Evolutionary conservation across 2,329 filamentous ascomycete species (phyloP), one percentile per base, ranked within the genome.

Genomic region (Fusarium lyarnte): DNA sequence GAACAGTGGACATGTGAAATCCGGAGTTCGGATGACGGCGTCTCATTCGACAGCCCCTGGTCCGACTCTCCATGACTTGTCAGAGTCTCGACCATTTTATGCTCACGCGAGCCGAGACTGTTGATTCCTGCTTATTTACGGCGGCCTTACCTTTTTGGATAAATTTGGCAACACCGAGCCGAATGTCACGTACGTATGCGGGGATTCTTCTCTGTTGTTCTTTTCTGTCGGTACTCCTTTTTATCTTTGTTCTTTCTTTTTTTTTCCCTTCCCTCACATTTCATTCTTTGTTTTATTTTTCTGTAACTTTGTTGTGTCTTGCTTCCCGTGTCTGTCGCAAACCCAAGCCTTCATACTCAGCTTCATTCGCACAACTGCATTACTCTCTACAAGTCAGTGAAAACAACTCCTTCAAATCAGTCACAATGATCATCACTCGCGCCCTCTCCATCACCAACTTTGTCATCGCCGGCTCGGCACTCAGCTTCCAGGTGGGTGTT

Each of bases 401-500:
- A 35, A 57, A 31, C 33, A 47, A 39, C 25, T 55, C 61, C 46
- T 49, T 16, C 31, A 64, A 43, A 33, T 25, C 66, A 35, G 51
- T 33, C 66, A 74, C 41, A 52, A 77, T 76, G 74, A 70, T 76
- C 42, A 64, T 78, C 52, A 77, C 76, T 5, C 76, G 76, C 41
- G 75, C 75, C n/a, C 73, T 78, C 23, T 77, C 76, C 31, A 62
- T 78, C 33, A 78, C 76, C 65, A 78, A 93, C 82, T 92, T 93
- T 77, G 77, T 87, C 70, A 88, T 93, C 67, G 91, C 90, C 58
- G 86, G 86, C 35, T 91, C 89, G 8, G 91, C 91, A 0, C 84
- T 93, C 38, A 84, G 84, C 39, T 93, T 93, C 79, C 90, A 92
- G 80, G 89, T 92, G 54, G 90, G 89, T 74, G 91, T 93, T 42